Base-by-base conservation (phyloP, 495 filamentous ascomycete species). In the Penicillium roqueforti region DNA sequence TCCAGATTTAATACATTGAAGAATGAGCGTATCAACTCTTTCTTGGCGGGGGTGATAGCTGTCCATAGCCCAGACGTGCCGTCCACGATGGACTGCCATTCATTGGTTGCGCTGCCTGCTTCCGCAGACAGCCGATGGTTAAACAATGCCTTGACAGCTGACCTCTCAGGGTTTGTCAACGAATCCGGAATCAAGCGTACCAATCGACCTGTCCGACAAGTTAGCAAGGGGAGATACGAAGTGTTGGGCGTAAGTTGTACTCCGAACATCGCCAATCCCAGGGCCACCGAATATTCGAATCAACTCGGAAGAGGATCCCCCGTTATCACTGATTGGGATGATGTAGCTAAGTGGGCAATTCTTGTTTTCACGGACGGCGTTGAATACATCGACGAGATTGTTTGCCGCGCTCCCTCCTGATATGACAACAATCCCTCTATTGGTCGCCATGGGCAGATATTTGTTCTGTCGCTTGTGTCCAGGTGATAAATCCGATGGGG, bases 241-340 rank as follows among this genome's bases (percentile, higher is more conserved):
- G n/a, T 36, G 32, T 36, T 36, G 32, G 36, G 76, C 86, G 59
- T n/a, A n/a, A n/a, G n/a, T n/a, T n/a, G n/a, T 73, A 95, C 91
- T 96, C 69, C 91, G 81, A 39, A 95, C 79, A 74, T 96, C 91
- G 29, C 91, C 91, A 68, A 96, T 95, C 11, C 91, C 91, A 47
- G 92, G 92, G 0, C 92, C 92, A 1, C 92, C 92, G 69, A 97
- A 89, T 14, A 97, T 89, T 14, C 92, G 80, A 56, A 96, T 92
- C 60, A 97, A 69, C 73, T 97, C 92, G 6, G 88, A 92, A 1
- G 91, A 91, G 29, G 86, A 91, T 16, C 92, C 92, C 25, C 92
- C 92, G 74, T 97, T 97, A 69, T 97, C 92, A 58, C 86, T 90
- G 62, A 97, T 95, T 14, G 92, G 92, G 48, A 97, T 95, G 52